These are phyloP conservation scores for Porphyrellus sp. DNA, from an alignment of 1,284 basidiomycete species.

Conservation along the genomic window DNA sequence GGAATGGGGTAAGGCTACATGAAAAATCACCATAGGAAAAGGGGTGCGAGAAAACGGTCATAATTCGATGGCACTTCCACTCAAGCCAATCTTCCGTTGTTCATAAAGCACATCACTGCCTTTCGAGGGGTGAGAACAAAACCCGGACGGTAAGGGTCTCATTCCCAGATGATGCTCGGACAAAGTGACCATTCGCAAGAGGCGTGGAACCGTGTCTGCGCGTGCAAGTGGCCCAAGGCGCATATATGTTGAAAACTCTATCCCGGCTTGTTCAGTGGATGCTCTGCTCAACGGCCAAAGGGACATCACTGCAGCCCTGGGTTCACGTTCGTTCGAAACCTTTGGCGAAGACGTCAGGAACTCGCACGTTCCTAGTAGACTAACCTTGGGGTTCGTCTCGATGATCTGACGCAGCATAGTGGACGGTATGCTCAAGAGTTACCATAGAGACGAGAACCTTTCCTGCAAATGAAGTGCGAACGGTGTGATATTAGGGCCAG, in stretches of 20 bases:
- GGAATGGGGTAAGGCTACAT: too few species aligned
- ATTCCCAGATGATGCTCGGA: slow-evolving; percentile 1
- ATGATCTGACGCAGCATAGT: neutral
- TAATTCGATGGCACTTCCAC: neutral
- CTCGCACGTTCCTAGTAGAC: neutral
- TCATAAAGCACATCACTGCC: neutral
- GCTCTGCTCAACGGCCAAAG: neutral
- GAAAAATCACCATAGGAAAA: neutral
- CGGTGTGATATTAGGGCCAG: slow-evolving; percentile 17
- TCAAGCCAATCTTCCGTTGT: neutral
- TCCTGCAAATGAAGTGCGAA: slow-evolving; percentile 1
- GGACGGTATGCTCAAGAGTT: neutral
- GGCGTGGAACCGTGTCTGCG: too few species aligned
- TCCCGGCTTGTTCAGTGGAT: neutral
- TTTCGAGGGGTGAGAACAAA: neutral
- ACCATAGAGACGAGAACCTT: neutral
- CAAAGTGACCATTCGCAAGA: too few species aligned
- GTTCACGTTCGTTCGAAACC: neutral
- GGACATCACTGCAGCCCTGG: neutral
- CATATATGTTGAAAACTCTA: slow-evolving; percentile 10
- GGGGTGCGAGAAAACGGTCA: neutral
- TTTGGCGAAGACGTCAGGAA: neutral
- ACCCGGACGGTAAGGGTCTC: neutral
- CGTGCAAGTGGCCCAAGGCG: slow-evolving; percentile 30
- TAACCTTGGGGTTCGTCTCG: neutral